Conservation (phyloP, 768 basidiomycete species). For the Suillus cothurnatus region DNA sequence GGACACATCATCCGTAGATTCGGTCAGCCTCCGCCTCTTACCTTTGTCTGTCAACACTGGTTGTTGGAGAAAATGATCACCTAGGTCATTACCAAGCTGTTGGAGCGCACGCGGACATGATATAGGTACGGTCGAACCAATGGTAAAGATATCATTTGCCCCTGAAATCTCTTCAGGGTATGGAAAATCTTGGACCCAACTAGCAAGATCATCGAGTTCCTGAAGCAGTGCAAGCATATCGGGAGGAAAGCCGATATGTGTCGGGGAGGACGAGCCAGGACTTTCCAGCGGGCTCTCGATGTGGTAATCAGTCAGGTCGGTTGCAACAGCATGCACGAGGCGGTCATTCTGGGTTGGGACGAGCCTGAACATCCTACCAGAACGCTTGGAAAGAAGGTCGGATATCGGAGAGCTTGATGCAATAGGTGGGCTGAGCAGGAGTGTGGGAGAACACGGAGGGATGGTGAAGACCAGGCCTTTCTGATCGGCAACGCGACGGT, state of each 20-base stretch:
- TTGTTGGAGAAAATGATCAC: neutral
- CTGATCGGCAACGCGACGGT: neutral
- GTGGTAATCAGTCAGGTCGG: neutral
- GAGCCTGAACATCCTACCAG: slow-evolving; percentile 18
- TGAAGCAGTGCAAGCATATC: slow-evolving; percentile 30
- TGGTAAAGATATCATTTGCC: neutral
- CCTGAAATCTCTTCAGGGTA: slow-evolving; percentile 11
- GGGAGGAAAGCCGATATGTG: slow-evolving; percentile 23
- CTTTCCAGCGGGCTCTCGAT: slow-evolving; percentile 2
- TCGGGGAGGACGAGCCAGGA: neutral
- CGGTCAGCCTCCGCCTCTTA: slow-evolving; percentile 21
- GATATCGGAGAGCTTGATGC: slow-evolving; percentile 4
- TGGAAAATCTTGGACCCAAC: slow-evolving; percentile 27
- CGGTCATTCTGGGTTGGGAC: slow-evolving; percentile 18
- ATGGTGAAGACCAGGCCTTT: neutral
- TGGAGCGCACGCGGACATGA: slow-evolving; percentile 1
- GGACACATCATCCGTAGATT: slow-evolving; percentile 3
- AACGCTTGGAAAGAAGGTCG: slow-evolving; percentile 21
- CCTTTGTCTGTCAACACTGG: slow-evolving; percentile 18
- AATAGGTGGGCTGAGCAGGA: slow-evolving; percentile 21
- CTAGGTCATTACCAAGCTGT: neutral
- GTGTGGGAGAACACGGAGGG: slow-evolving; percentile 15
- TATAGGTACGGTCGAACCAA: slow-evolving; percentile 3
- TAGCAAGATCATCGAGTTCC: slow-evolving; percentile 31
- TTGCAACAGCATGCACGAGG: slow-evolving; percentile 19